Evolutionary conservation across 2,329 filamentous ascomycete species (phyloP).

Genomic region (Leptographium lundbergii): DNA sequence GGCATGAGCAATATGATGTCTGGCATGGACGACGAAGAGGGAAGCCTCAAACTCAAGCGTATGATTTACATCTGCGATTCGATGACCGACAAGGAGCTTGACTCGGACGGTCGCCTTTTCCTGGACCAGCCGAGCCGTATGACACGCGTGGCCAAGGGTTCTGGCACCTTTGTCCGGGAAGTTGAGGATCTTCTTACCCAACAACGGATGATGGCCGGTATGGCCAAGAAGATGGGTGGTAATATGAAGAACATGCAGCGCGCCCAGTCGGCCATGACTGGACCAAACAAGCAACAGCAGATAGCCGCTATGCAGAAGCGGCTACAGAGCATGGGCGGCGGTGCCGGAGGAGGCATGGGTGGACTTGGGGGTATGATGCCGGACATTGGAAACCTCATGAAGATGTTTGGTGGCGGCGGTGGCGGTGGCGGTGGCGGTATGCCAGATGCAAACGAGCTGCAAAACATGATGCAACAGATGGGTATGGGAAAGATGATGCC

Average conservation of each 20-base stretch:
- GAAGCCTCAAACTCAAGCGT: constrained; percentile 80
- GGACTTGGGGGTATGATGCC: constrained; percentile 39
- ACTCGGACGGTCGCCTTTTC: constrained; percentile 89
- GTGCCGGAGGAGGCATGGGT: constrained; percentile 19
- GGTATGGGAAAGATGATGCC: constrained; percentile 34
- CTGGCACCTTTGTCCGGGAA: constrained; percentile 79
- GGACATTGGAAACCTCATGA: constrained; percentile 78
- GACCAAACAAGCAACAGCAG: constrained; percentile 84
- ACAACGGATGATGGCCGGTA: constrained; percentile 96
- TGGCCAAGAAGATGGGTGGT: constrained; percentile 98
- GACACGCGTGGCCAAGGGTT: constrained; percentile 81
- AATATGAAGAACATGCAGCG: constrained; percentile 97
- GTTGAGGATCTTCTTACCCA: constrained; percentile 96
- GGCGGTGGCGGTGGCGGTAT: constrained; percentile 53
- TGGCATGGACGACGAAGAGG: constrained; percentile 94
- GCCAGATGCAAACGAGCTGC: constrained; percentile 63
- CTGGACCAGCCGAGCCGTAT: constrained; percentile 85
- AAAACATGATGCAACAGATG: constrained; percentile 67
- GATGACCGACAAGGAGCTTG: constrained; percentile 93
- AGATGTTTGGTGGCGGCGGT: constrained; percentile 71
- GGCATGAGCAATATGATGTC: constrained; percentile 89
- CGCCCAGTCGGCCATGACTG: constrained; percentile 81
- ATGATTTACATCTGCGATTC: constrained; percentile 99
- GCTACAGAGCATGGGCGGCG: constrained; percentile 82
- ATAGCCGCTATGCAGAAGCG: constrained; percentile 96